phyloP scores from a whole-genome alignment of 345 rosid genomes.

The Raphanus sativus region DNA sequence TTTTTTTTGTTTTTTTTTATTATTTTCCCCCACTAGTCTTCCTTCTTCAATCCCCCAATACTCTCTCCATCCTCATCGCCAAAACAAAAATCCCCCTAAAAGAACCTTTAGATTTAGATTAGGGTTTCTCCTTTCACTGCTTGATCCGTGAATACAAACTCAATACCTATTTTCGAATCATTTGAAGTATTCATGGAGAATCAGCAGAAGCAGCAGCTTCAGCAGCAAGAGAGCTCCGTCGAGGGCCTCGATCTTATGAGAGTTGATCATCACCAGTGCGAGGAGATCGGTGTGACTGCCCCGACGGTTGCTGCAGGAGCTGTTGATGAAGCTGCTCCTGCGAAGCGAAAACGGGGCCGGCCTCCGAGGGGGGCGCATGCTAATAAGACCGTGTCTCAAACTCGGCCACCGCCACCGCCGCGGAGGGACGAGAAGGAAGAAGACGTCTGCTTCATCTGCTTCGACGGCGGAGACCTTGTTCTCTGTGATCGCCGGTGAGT shows the following conservation, averaged over 20 bases:
- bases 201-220: constrained; percentile 35
- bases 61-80: constrained; percentile 11
- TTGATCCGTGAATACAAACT: constrained; percentile 12
- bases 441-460: constrained; percentile 97
- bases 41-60: constrained; percentile 21
- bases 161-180: background rate
- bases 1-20: constrained; percentile 27
- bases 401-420: constrained; percentile 28
- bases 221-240: constrained; percentile 33
- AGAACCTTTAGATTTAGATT: constrained; percentile 43
- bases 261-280: constrained; percentile 52
- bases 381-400: constrained; percentile 21
- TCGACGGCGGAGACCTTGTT: constrained; percentile 96
- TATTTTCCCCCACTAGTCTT: constrained; percentile 36
- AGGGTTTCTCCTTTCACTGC: constrained; percentile 52
- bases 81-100: constrained; percentile 28
- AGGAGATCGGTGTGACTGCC: constrained; percentile 40
- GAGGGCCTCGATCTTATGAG: constrained; percentile 45
- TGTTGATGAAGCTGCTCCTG: constrained; percentile 32
- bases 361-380: constrained; percentile 52
- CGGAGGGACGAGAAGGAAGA: constrained; percentile 67
- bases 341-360: constrained; percentile 75
- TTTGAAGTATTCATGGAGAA: constrained; percentile 40
- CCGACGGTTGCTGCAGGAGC: constrained; percentile 5
- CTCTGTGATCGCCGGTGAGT: constrained; percentile 96